These are phyloP conservation scores for Penicillium bialowiezense DNA, from an alignment of 495 filamentous ascomycete species.

Conservation along the genomic window DNA sequence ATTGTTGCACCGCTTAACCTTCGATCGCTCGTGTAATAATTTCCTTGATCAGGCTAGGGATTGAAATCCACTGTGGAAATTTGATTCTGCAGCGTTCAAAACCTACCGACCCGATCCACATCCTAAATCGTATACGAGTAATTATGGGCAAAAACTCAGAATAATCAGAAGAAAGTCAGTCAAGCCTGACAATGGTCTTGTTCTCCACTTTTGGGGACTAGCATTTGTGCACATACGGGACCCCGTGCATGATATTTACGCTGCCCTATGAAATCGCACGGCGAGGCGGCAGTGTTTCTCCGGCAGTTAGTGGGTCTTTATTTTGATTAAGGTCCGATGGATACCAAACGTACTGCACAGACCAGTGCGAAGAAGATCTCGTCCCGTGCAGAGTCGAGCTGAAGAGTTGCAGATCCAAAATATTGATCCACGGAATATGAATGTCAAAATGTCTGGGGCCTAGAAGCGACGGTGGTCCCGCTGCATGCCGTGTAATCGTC, in stretches of 20 bases:
- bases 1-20: neutral
- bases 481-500: neutral
- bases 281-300: neutral
- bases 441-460: too few relatives aligned
- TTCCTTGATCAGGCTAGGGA: neutral
- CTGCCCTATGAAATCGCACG: neutral
- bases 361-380: neutral
- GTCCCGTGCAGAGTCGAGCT: neutral
- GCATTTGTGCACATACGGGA: neutral
- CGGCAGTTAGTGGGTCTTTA: neutral
- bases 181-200: neutral
- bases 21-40: neutral
- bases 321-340: constrained; percentile 1
- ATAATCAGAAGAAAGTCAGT: neutral
- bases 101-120: too few relatives aligned
- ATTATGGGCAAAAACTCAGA: too few relatives aligned
- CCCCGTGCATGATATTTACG: neutral
- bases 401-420: constrained; percentile 1
- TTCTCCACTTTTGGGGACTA: neutral
- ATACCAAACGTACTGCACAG: constrained; percentile 1
- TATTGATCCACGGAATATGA: neutral
- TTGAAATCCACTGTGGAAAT: neutral
- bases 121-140: too few relatives aligned
- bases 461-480: too few relatives aligned
- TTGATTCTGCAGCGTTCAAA: neutral